phyloP scores from a whole-genome alignment of 768 basidiomycete genomes.

The Collybia nuda region DNA sequence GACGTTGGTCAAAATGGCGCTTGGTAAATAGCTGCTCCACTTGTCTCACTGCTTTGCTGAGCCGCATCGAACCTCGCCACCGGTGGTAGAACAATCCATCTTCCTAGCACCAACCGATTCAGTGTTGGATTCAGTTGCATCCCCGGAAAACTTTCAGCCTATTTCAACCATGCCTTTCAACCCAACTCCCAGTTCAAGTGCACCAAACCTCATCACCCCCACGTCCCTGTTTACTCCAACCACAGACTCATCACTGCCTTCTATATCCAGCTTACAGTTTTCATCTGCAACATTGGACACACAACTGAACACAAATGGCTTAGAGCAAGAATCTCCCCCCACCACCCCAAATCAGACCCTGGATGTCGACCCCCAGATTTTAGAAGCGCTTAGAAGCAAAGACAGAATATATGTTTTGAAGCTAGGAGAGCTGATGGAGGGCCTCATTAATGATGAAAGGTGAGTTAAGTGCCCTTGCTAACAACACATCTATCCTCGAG shows the following conservation, averaged over 20 bases:
- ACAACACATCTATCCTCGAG: not conserved
- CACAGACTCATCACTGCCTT: slow-evolving; percentile 15
- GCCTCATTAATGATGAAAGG: slow-evolving; percentile 74
- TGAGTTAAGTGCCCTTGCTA: slow-evolving; percentile 31
- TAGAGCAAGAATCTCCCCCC: slow-evolving; percentile 19
- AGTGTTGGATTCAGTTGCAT: not conserved
- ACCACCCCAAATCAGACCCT: slow-evolving; percentile 15
- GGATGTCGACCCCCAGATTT: slow-evolving; percentile 76
- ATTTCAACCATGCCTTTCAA: slow-evolving; percentile 3
- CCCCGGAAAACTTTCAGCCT: not conserved
- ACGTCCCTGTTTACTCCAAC: slow-evolving; percentile 13
- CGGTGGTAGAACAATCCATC: slow-evolving; percentile 9
- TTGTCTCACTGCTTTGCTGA: slow-evolving; percentile 10
- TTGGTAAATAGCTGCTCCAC: slow-evolving; percentile 16
- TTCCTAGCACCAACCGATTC: slow-evolving; percentile 2
- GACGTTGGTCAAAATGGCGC: slow-evolving; percentile 14
- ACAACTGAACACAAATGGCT: slow-evolving; percentile 12
- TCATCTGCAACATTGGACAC: slow-evolving; percentile 20
- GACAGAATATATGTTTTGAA: slow-evolving; percentile 86
- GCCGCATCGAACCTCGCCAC: slow-evolving; percentile 4
- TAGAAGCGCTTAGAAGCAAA: slow-evolving; percentile 86
- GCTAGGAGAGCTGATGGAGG: slow-evolving; percentile 86
- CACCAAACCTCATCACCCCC: slow-evolving; percentile 9
- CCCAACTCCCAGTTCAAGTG: slow-evolving; percentile 13
- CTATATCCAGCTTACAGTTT: slow-evolving; percentile 14